Evolutionary conservation across 2,329 filamentous ascomycete species (phyloP).

Genomic region (Leptoxyphium fumago): DNA sequence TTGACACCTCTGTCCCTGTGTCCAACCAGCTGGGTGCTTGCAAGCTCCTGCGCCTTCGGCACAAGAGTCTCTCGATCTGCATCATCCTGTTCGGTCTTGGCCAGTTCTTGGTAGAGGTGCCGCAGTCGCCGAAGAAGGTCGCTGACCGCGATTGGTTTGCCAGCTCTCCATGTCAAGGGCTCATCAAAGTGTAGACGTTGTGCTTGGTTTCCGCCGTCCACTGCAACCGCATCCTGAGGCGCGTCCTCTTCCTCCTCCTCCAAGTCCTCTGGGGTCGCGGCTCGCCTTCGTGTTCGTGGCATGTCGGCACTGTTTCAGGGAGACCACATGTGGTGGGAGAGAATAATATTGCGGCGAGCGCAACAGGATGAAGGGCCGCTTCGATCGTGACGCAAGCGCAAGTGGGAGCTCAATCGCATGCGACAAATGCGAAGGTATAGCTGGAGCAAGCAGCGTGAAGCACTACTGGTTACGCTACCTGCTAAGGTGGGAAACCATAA

Average conservation of each 20-base stretch:
- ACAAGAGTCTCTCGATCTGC: constrained; percentile 70
- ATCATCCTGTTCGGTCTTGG: constrained; percentile 74
- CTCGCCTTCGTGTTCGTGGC: constrained; percentile 7
- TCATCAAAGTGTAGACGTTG: constrained; percentile 60
- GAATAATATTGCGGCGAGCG: too few species aligned
- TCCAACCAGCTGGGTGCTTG: constrained; percentile 62
- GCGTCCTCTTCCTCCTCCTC: constrained; percentile 7
- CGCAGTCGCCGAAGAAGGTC: constrained; percentile 73
- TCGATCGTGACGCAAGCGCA: too few species aligned
- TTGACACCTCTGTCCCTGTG: constrained; percentile 92
- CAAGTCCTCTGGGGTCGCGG: constrained; percentile 5
- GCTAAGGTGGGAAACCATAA: too few species aligned
- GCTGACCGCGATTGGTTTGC: constrained; percentile 71
- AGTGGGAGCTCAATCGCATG: too few species aligned
- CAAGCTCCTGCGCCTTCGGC: constrained; percentile 73
- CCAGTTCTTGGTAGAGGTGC: constrained; percentile 66
- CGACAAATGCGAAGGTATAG: too few species aligned
- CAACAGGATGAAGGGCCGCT: too few species aligned
- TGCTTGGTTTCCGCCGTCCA: constrained; percentile 5
- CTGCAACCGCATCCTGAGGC: constrained; percentile 6
- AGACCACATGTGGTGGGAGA: background rate
- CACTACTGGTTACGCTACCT: too few species aligned
- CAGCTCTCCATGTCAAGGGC: constrained; percentile 78
- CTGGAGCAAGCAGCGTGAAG: too few species aligned
- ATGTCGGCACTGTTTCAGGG: background rate